Base-by-base conservation (phyloP, 1,284 basidiomycete genomes). In the Veloporphyrellus conicus region DNA sequence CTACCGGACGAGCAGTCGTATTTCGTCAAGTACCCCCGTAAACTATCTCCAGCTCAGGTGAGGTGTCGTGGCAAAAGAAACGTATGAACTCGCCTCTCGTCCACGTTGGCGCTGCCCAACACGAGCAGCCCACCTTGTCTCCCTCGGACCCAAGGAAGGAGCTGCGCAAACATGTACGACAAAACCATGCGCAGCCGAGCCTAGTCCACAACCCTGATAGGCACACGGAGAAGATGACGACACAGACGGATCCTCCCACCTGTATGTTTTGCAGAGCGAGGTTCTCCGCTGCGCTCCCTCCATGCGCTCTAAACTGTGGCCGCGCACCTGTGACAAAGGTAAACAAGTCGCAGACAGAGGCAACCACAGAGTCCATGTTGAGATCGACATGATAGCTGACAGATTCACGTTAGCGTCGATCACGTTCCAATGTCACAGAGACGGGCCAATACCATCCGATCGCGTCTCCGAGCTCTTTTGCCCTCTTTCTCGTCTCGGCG, bases 251-350 rank as follows among this genome's bases (percentile, higher is more conserved):
- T 29, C 2, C 9, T 11, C 46, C 20, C 51, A 84, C 87, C 69
- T 98, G 95, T 41, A 99, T 98, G 64, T 99, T 99, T 66, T 99
- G 96, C 67, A 99, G 71, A 4, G 96, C 96, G 23, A 99, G 72
- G 64, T 99, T 99, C 74, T 98, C 95, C 11, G 90, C 89, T 28
- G 73, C 69, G 1, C 81, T 77, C 0, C 95, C 96, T 6, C 96
- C 96, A 56, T 97, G 91, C 1, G 84, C 86, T 47, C 85, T 81
- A 73, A 94, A 99, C 47, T 78, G 81, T 1, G 96, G 96, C 46
- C 79, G 85, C 47, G 77, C 70, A 2, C 87, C 87, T 0, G 94
- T 97, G 6, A 97, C 87, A 51, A 89, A 74, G 1, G 76, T 72
- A 66, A 99, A 99, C 25, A 99, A 73, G 45, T 82, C 81, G 53